Percentiles rank a stretch among this genome's conserved stretches.
These are phyloP conservation scores for Fusarium miscanthi DNA, from an alignment of 2,329 filamentous ascomycete species.

Conservation along the genomic window DNA sequence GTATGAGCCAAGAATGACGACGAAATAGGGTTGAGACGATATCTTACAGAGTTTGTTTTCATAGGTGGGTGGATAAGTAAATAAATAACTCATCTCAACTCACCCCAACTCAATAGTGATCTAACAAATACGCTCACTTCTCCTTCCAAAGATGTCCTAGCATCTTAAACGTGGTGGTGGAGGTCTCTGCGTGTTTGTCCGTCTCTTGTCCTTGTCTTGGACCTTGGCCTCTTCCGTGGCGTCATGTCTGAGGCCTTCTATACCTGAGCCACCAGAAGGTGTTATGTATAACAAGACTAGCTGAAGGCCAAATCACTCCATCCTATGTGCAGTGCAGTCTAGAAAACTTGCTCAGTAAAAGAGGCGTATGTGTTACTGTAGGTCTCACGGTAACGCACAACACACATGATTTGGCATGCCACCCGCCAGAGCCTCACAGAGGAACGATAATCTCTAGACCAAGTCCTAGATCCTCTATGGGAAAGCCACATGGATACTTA, in stretches of 20 bases:
- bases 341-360: background rate
- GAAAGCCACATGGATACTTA: slow-evolving; percentile 15
- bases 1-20: slow-evolving; percentile 7
- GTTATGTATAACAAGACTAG: background rate
- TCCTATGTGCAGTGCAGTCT: background rate
- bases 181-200: background rate
- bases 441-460: background rate
- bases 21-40: background rate
- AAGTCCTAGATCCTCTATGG: background rate
- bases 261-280: background rate
- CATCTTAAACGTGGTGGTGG: background rate
- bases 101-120: background rate
- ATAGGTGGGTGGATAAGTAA: background rate
- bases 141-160: background rate
- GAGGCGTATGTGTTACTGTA: background rate
- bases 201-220: background rate
- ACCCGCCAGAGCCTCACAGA: slow-evolving; percentile 20
- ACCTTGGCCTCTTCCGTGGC: background rate
- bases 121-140: background rate
- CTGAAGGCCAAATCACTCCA: background rate
- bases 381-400: slow-evolving; percentile 20
- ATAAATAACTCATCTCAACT: background rate
- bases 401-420: slow-evolving; percentile 28
- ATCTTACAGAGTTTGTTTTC: background rate
- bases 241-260: slow-evolving; percentile 22